Conservation (phyloP, 2,329 filamentous ascomycete species). For the Hyphodiscus sp. region DNA sequence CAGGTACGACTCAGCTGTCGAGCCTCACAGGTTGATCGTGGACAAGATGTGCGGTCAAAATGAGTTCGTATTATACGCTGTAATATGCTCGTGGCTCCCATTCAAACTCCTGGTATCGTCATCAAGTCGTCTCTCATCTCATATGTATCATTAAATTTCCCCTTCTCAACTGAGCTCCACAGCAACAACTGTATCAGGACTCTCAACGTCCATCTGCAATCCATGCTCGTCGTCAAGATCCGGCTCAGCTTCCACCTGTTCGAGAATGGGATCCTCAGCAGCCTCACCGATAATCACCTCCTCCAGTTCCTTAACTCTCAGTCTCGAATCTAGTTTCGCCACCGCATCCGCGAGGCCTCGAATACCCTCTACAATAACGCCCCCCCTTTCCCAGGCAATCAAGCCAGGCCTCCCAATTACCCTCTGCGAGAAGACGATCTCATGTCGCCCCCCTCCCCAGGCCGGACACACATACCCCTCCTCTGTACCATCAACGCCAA, state of each 20-base stretch:
- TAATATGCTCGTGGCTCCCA: not conserved
- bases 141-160: not conserved
- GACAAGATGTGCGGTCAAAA: no score
- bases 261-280: not conserved
- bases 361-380: constrained; percentile 22
- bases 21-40: no score
- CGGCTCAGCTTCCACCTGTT: not conserved
- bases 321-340: constrained; percentile 12
- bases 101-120: not conserved
- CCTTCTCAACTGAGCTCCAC: constrained; percentile 7
- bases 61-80: not conserved
- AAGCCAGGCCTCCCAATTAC: constrained; percentile 18
- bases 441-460: constrained; percentile 18
- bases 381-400: constrained; percentile 17
- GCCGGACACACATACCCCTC: constrained; percentile 22
- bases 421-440: constrained; percentile 22
- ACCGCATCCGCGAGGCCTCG: constrained; percentile 19
- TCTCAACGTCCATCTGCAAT: constrained; percentile 24
- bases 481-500: constrained; percentile 11
- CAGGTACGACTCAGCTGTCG: no score
- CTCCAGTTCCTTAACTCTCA: constrained; percentile 17
- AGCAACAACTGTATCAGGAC: constrained; percentile 24
- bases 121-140: not conserved
- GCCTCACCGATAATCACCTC: constrained; percentile 9
- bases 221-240: constrained; percentile 10